Evolutionary conservation across 495 filamentous ascomycete species (phyloP).

Genomic region (Neurospora terricola): DNA sequence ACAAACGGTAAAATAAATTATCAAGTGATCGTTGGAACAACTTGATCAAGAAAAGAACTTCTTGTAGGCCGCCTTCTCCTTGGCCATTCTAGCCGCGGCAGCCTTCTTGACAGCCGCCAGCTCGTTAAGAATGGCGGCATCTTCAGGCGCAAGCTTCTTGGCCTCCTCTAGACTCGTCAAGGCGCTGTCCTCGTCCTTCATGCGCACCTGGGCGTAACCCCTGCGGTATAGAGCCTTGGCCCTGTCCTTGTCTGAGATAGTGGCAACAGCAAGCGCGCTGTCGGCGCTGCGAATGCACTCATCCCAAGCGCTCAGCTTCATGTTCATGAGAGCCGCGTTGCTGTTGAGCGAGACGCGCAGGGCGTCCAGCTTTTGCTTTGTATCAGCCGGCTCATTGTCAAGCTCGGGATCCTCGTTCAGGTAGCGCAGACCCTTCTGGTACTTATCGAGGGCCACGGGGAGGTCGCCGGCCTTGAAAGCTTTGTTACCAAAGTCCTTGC

Average conservation of each 20-base stretch:
- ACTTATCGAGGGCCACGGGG: slow-evolving; percentile 73
- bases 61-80: slow-evolving; percentile 80
- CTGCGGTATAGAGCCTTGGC: slow-evolving; percentile 84
- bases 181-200: slow-evolving; percentile 82
- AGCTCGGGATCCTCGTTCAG: slow-evolving; percentile 76
- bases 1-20: not conserved
- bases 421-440: slow-evolving; percentile 95
- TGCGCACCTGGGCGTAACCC: slow-evolving; percentile 57
- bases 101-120: slow-evolving; percentile 65
- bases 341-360: slow-evolving; percentile 40
- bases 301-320: slow-evolving; percentile 63
- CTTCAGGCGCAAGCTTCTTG: slow-evolving; percentile 60
- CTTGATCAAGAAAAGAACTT: slow-evolving; percentile 62
- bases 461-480: slow-evolving; percentile 77
- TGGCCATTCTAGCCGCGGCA: slow-evolving; percentile 60
- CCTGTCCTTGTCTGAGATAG: slow-evolving; percentile 62
- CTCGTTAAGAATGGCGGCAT: slow-evolving; percentile 67
- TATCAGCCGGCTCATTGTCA: slow-evolving; percentile 57
- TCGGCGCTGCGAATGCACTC: slow-evolving; percentile 61
- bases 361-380: slow-evolving; percentile 53
- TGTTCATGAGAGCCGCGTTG: slow-evolving; percentile 46
- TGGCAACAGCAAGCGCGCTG: slow-evolving; percentile 59
- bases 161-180: slow-evolving; percentile 70
- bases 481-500: slow-evolving; percentile 86
- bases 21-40: not conserved